These are phyloP conservation scores for Mrakia blollopis DNA, from an alignment of 768 basidiomycete genomes.

Conservation along the genomic window DNA sequence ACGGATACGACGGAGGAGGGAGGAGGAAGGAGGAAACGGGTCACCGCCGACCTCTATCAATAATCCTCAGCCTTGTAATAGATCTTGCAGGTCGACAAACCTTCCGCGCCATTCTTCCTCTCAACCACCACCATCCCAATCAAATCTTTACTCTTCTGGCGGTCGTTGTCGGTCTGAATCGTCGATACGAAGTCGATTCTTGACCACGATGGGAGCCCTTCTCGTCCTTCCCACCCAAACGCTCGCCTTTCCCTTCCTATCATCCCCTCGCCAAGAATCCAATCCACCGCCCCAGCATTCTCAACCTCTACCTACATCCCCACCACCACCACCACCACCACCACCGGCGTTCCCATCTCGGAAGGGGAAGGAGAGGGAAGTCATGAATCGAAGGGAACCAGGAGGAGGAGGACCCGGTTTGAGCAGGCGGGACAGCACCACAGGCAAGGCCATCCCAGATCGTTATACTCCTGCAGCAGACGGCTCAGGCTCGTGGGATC, in stretches of 20 bases:
- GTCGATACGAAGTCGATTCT: background rate
- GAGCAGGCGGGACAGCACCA: background rate
- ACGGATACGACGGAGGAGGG: background rate
- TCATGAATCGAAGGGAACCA: background rate
- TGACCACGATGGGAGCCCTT: constrained; percentile 6
- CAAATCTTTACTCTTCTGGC: background rate
- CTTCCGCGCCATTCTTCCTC: no score
- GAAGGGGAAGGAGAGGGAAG: constrained; percentile 3
- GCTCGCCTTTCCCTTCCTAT: constrained; percentile 7
- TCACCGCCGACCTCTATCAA: background rate
- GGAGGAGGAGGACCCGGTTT: background rate
- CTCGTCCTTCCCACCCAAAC: background rate
- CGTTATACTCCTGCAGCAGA: background rate
- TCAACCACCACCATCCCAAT: no score
- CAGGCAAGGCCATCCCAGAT: background rate
- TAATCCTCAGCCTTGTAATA: background rate
- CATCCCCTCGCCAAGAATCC: background rate
- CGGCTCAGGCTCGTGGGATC: background rate
- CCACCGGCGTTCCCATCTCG: background rate
- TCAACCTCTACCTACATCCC: background rate
- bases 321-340: background rate
- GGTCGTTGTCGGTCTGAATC: no score
- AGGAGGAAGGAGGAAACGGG: constrained; percentile 1
- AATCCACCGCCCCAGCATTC: background rate
- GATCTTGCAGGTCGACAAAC: background rate